phyloP scores from a whole-genome alignment of 768 basidiomycete genomes.

The Amanita fuliginea region DNA sequence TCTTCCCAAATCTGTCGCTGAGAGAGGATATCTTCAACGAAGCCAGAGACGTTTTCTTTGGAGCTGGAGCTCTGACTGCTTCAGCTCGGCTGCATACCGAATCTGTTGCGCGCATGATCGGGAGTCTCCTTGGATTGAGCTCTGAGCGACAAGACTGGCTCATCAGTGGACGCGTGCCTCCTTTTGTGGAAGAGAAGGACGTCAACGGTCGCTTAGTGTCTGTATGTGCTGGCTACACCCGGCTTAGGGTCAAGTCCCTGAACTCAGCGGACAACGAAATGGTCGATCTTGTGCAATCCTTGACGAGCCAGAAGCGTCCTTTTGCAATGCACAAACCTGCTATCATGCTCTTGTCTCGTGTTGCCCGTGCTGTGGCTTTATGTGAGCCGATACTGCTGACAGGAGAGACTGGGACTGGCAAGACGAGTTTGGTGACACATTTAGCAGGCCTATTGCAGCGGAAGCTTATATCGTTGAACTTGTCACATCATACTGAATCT shows the following conservation, averaged over 20 bases:
- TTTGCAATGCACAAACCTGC: conserved; percentile 90
- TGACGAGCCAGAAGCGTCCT: conserved; percentile 29
- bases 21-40: conserved; percentile 87
- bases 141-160: conserved; percentile 64
- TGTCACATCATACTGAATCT: conserved; percentile 94
- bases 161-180: conserved; percentile 51
- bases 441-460: conserved; percentile 69
- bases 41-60: conserved; percentile 88
- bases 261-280: conserved; percentile 12
- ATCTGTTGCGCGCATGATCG: conserved; percentile 42
- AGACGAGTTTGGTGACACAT: conserved; percentile 87
- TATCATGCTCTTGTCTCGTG: conserved; percentile 64
- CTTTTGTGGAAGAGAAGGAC: conserved; percentile 58
- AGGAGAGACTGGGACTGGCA: conserved; percentile 99
- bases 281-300: conserved; percentile 1
- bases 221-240: conserved; percentile 53
- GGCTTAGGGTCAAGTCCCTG: conserved; percentile 30
- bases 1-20: conserved; percentile 62
- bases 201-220: conserved; percentile 47
- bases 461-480: conserved; percentile 78
- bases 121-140: conserved; percentile 54
- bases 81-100: conserved; percentile 38
- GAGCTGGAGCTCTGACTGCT: conserved; percentile 45
- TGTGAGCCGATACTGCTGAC: conserved; percentile 83
- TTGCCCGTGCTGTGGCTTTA: conserved; percentile 61